These are phyloP conservation scores for Colletotrichum eleusines DNA, from an alignment of 2,329 filamentous ascomycete species.

Conservation along the genomic window DNA sequence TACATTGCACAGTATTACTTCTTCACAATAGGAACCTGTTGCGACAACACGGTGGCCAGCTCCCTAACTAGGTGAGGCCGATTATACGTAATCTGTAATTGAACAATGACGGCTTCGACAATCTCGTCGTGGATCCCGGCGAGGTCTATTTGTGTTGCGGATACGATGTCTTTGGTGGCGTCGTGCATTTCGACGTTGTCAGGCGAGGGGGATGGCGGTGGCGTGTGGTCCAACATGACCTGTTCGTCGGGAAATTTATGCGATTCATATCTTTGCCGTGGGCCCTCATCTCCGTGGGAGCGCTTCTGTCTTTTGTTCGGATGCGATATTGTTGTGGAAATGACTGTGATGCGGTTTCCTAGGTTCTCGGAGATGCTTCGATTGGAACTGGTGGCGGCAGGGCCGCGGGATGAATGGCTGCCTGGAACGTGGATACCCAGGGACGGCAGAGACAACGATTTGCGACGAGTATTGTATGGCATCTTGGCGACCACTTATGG, in stretches of 20 bases:
- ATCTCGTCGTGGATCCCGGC: slow-evolving; percentile 94
- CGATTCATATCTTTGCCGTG: slow-evolving; percentile 20
- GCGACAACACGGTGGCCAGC: slow-evolving; percentile 82
- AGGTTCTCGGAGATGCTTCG: slow-evolving; percentile 44
- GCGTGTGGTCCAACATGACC: slow-evolving; percentile 76
- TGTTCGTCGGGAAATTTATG: slow-evolving; percentile 44
- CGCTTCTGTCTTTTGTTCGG: slow-evolving; percentile 80
- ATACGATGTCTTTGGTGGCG: not conserved
- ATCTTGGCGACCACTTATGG: slow-evolving; percentile 59
- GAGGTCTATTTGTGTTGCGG: slow-evolving; percentile 62
- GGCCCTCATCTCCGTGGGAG: slow-evolving; percentile 69
- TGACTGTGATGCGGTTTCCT: slow-evolving; percentile 19
- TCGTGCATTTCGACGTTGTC: slow-evolving; percentile 12
- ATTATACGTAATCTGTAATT: slow-evolving; percentile 90
- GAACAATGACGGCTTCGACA: slow-evolving; percentile 88
- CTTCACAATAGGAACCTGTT: slow-evolving; percentile 84
- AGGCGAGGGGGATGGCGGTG: slow-evolving; percentile 58
- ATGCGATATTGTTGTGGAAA: slow-evolving; percentile 53
- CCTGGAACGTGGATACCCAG: slow-evolving; percentile 90
- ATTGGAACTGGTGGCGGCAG: slow-evolving; percentile 57
- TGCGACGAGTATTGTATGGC: slow-evolving; percentile 97
- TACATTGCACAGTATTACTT: slow-evolving; percentile 73
- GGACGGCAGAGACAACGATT: slow-evolving; percentile 92
- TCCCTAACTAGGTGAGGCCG: slow-evolving; percentile 95
- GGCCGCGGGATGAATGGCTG: slow-evolving; percentile 70